Evolutionary conservation across 306 rosid genomes (phyloP).

Genomic region (Begonia masoniana): DNA sequence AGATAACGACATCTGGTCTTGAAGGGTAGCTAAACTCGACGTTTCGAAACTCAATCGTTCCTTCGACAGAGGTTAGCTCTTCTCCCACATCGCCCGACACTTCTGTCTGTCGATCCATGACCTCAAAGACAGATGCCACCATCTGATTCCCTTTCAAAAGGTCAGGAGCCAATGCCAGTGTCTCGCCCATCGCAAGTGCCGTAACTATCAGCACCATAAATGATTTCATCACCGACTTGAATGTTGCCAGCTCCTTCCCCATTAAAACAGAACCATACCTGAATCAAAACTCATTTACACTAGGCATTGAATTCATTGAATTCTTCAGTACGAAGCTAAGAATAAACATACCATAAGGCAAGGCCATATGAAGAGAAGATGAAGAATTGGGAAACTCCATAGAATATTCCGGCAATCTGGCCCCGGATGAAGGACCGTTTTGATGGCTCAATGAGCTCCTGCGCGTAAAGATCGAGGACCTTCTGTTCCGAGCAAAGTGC

Average conservation of each 20-base stretch:
- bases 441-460: conserved; percentile 75
- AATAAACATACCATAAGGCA: conserved; percentile 62
- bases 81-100: conserved; percentile 50
- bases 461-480: conserved; percentile 57
- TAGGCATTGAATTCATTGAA: too few relatives aligned
- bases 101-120: conserved; percentile 61
- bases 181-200: conserved; percentile 89
- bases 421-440: conserved; percentile 66
- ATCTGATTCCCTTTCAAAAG: conserved; percentile 89
- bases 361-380: conserved; percentile 91
- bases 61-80: conserved; percentile 58
- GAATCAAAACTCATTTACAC: neutral
- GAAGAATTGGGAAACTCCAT: conserved; percentile 86
- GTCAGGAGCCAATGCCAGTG: conserved; percentile 84
- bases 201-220: conserved; percentile 87
- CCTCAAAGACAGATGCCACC: conserved; percentile 87
- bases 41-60: conserved; percentile 67
- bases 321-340: too few relatives aligned
- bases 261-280: conserved; percentile 96
- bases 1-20: conserved; percentile 72
- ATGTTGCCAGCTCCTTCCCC: conserved; percentile 76
- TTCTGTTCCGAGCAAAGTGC: conserved; percentile 93
- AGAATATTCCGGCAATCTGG: conserved; percentile 85
- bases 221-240: conserved; percentile 86
- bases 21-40: conserved; percentile 80